Conservation (phyloP, 2,329 filamentous ascomycete species). For the Chalara sp. region DNA sequence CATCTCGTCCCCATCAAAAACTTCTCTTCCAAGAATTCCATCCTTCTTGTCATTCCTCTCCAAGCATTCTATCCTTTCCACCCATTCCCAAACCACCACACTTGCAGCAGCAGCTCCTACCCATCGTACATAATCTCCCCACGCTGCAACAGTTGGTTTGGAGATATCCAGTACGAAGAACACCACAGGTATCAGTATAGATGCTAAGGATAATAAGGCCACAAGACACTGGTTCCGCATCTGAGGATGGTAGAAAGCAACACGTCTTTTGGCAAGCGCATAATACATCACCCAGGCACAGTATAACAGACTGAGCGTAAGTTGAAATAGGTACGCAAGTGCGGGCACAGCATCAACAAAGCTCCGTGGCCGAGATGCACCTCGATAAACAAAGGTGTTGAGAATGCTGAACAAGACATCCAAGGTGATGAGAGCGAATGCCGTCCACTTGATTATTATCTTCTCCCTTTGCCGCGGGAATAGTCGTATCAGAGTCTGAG, state of each 20-base stretch:
- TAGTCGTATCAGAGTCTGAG: conserved; percentile 89
- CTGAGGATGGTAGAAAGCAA: conserved; percentile 64
- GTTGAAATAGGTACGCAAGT: conserved; percentile 64
- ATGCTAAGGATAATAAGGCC: conserved; percentile 55
- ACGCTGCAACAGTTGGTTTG: conserved; percentile 61
- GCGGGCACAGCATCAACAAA: conserved; percentile 89
- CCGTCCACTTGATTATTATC: conserved; percentile 97
- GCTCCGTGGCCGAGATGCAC: conserved; percentile 57
- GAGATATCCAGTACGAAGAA: conserved; percentile 72
- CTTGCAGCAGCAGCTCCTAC: conserved; percentile 68
- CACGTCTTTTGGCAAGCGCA: conserved; percentile 61
- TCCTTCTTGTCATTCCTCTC: conserved; percentile 13
- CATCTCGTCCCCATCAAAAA: conserved; percentile 71
- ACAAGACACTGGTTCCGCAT: conserved; percentile 67
- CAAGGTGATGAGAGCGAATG: conserved; percentile 84
- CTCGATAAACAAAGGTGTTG: conserved; percentile 70
- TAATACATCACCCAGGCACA: conserved; percentile 72
- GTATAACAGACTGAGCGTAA: conserved; percentile 64
- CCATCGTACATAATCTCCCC: conserved; percentile 74
- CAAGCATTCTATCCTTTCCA: conserved; percentile 65
- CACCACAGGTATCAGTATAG: conserved; percentile 64
- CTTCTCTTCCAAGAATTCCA: conserved; percentile 61
- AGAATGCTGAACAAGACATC: conserved; percentile 88
- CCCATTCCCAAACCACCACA: conserved; percentile 79
- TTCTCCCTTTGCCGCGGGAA: conserved; percentile 97